Evolutionary conservation across 2,329 filamentous ascomycete species (phyloP), one percentile per base, ranked within the genome.

Genomic region (Macrophomina pseudophaseolina): DNA sequence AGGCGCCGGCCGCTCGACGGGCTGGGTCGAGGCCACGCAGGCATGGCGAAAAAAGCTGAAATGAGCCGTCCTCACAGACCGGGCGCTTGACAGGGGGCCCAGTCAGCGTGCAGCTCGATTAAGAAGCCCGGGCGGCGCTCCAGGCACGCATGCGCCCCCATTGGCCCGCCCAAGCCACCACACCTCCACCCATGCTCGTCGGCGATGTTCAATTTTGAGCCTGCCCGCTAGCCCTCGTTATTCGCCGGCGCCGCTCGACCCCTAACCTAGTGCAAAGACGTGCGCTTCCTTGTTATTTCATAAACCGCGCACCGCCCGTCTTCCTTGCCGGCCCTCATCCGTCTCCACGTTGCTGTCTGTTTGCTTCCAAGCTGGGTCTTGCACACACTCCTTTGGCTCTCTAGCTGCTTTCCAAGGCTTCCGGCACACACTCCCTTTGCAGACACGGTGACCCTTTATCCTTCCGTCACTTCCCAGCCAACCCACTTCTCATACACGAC

Each of bases 391-490:
- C 66, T 76, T 71, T 76, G 71, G 76, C 75, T 77, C 75, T 74
- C 75, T 73, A 76, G 71, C 76, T 79, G 76, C 76, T 78, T 76
- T 78, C 77, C 77, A 78, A 69, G 78, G 75, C 74, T 76, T 73
- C 76, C 75, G 71, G 75, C 75, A 73, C 68, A 74, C 77, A 71
- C 68, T 78, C 77, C 35, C 76, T 79, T 42, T 18, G 14, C 38
- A 60, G 53, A 51, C 54, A n/a, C 46, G 33, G 28, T 35, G 28
- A 33, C 12, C 11, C 28, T 30, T 54, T 40, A 14, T 53, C n/a
- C 51, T 48, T 12, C 18, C 14, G n/a, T 23, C 23, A 23, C 23
- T 30, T 54, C 35, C n/a, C 6, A 64, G 12, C 35, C 46, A 9
- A n/a, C 11, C 42, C 11, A 16, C 42, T 14, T 14, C 42, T 12